These are phyloP conservation scores for Phytophthora citricola DNA, from an alignment of 352 stramenopile species.

Conservation along the genomic window DNA sequence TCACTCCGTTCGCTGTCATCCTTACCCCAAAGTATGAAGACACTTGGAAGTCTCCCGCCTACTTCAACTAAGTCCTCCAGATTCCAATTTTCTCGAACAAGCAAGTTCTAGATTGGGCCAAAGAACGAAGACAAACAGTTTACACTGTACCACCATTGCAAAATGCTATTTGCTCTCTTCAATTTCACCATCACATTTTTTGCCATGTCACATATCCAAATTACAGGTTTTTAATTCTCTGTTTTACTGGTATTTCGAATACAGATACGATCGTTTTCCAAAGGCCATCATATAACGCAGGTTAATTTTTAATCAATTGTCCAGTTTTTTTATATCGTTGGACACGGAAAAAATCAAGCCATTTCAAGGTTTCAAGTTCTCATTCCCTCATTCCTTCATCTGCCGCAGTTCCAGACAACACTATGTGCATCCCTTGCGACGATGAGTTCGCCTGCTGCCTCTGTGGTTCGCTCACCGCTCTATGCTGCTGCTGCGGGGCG, in stretches of 20 bases:
- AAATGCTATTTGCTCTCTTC: too few species aligned
- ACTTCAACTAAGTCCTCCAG: slow-evolving; percentile 3
- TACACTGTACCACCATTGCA: too few species aligned
- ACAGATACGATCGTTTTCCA: background rate
- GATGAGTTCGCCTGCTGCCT: slow-evolving; percentile 42
- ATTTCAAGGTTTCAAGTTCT: too few species aligned
- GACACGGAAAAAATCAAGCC: slow-evolving; percentile 25
- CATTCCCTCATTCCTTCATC: slow-evolving; percentile 13
- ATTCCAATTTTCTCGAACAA: too few species aligned
- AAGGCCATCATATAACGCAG: background rate
- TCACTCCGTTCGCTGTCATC: slow-evolving; percentile 13
- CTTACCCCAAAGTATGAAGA: slow-evolving; percentile 3
- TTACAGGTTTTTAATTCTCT: too few species aligned
- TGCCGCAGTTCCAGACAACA: slow-evolving; percentile 5
- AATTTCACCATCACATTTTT: too few species aligned
- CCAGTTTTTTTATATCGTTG: slow-evolving; percentile 10
- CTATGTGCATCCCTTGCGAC: slow-evolving; percentile 37
- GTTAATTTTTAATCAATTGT: slow-evolving; percentile 11
- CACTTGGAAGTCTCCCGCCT: slow-evolving; percentile 2
- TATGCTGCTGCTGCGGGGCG: slow-evolving; percentile 36
- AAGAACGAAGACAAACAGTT: too few species aligned
- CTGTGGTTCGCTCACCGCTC: slow-evolving; percentile 36
- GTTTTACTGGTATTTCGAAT: background rate
- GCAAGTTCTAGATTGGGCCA: too few species aligned
- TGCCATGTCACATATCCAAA: too few species aligned